Evolutionary conservation across 371 early-diverging fungal species (phyloP).

Genomic region (Circinella minor): DNA sequence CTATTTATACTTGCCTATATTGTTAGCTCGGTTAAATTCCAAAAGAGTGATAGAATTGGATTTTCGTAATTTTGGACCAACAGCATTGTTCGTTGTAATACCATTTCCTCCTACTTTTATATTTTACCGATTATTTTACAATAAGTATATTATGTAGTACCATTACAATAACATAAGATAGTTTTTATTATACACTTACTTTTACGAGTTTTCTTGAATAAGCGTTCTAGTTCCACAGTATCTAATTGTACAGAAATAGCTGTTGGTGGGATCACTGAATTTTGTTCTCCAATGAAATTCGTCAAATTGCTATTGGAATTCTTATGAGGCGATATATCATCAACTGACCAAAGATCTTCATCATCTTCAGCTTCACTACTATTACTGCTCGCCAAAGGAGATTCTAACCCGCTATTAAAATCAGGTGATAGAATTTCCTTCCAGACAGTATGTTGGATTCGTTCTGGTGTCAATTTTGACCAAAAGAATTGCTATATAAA

Average conservation of each 20-base stretch:
- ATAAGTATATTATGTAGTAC: too few species aligned
- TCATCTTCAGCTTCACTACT: slow-evolving; percentile 29
- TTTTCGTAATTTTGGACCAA: slow-evolving; percentile 29
- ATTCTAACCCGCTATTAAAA: slow-evolving; percentile 29
- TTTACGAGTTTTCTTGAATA: slow-evolving; percentile 40
- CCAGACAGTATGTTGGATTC: slow-evolving; percentile 63
- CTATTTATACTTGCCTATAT: slow-evolving; percentile 41
- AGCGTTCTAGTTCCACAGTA: slow-evolving; percentile 41
- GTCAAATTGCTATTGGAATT: background rate
- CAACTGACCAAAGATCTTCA: slow-evolving; percentile 18
- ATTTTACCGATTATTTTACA: too few species aligned
- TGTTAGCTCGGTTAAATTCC: slow-evolving; percentile 67
- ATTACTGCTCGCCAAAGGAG: slow-evolving; percentile 21
- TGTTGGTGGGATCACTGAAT: background rate
- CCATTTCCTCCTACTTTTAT: background rate
- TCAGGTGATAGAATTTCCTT: slow-evolving; percentile 49
- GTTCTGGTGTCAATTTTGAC: slow-evolving; percentile 61
- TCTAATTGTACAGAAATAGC: slow-evolving; percentile 26
- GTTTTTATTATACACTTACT: background rate
- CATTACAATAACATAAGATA: too few species aligned
- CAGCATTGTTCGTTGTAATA: background rate
- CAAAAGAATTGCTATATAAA: slow-evolving; percentile 56
- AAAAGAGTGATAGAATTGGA: slow-evolving; percentile 54
- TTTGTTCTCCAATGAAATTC: background rate
- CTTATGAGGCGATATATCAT: background rate